Evolutionary conservation across 2,329 filamentous ascomycete genomes (phyloP).

Genomic region (Elsinoe batatas): DNA sequence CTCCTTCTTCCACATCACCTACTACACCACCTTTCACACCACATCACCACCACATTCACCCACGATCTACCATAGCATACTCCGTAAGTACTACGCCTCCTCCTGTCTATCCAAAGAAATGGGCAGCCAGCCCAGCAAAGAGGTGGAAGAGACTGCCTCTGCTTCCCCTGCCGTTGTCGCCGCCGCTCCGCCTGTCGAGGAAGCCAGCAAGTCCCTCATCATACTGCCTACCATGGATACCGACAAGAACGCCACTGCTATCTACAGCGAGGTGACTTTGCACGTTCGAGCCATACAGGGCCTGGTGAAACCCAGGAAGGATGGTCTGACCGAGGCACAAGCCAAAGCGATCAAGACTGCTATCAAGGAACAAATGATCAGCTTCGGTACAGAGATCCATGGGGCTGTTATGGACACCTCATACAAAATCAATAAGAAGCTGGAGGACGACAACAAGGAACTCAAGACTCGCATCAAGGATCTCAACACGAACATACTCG

Average conservation of each 20-base stretch:
- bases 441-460: conserved; percentile 7
- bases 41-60: not conserved
- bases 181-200: not conserved
- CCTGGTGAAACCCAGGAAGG: not conserved
- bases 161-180: not conserved
- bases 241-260: not conserved
- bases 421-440: conserved; percentile 3
- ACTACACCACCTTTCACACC: not conserved
- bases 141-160: not conserved
- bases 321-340: not conserved
- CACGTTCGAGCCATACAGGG: not conserved
- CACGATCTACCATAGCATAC: not conserved
- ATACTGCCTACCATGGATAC: not conserved
- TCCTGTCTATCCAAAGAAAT: not conserved
- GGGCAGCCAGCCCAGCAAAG: not conserved
- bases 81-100: not conserved
- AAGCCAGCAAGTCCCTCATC: not conserved
- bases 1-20: not conserved
- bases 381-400: not conserved
- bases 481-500: not conserved
- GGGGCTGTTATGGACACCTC: not conserved
- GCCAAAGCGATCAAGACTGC: not conserved
- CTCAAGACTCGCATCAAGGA: not conserved
- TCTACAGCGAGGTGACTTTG: not conserved
- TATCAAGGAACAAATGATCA: not conserved